Conservation (phyloP, 768 basidiomycete species). For the Macrolepiota fuliginosa region DNA sequence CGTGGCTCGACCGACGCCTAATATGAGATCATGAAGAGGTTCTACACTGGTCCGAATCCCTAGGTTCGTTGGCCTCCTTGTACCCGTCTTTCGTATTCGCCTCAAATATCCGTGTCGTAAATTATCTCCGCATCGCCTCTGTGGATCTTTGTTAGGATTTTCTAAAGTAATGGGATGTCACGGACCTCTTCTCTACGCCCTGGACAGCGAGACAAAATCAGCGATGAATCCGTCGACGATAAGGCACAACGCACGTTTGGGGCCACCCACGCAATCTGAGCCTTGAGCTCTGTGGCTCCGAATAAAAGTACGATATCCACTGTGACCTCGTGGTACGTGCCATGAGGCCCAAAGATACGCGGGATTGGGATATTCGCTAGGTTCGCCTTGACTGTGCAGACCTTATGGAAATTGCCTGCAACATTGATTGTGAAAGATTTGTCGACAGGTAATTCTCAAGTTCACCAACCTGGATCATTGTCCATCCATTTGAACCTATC, state of each 20-base stretch:
- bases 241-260: conserved; percentile 27
- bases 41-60: too few species aligned
- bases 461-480: conserved; percentile 8
- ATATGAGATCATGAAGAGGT: too few species aligned
- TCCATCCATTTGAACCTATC: conserved; percentile 4
- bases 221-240: not conserved
- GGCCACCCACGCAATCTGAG: conserved; percentile 50
- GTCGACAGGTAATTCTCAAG: too few species aligned
- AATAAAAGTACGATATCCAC: conserved; percentile 49
- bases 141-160: not conserved
- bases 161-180: not conserved
- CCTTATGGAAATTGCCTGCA: conserved; percentile 25
- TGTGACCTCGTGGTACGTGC: conserved; percentile 28
- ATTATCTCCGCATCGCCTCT: conserved; percentile 36
- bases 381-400: conserved; percentile 28
- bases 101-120: conserved; percentile 26
- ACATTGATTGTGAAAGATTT: too few species aligned
- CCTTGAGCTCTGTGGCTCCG: conserved; percentile 51
- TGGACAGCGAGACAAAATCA: conserved; percentile 12
- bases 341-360: conserved; percentile 12
- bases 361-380: conserved; percentile 22
- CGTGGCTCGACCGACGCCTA: too few species aligned
- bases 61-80: too few species aligned
- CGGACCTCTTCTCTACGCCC: conserved; percentile 36
- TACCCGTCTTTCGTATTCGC: too few species aligned